Conservation (phyloP, 441 rosid genomes). For the Populus hybrid region DNA sequence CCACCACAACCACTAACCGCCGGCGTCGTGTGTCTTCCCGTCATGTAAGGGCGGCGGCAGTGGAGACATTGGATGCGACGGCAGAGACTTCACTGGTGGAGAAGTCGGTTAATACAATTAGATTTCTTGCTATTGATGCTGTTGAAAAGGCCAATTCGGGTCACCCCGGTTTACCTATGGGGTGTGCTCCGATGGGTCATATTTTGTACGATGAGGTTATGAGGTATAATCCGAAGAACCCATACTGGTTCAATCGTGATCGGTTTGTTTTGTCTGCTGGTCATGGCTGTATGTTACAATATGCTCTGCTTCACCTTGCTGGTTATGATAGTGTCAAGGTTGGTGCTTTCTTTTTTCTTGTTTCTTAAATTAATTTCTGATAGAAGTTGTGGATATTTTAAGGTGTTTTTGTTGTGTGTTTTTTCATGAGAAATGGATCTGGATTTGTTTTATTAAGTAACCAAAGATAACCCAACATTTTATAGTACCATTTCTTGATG, state of each 20-base stretch:
- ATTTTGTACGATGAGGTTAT: slow-evolving; percentile 92
- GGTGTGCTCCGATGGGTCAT: slow-evolving; percentile 98
- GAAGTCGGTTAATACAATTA: slow-evolving; percentile 81
- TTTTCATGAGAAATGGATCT: slow-evolving; percentile 11
- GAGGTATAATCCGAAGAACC: slow-evolving; percentile 96
- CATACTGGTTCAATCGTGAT: slow-evolving; percentile 98
- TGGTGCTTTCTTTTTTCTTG: slow-evolving; percentile 25
- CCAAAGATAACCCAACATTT: neutral
- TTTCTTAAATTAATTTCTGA: neutral
- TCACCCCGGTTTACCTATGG: slow-evolving; percentile 99
- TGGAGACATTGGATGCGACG: slow-evolving; percentile 49
- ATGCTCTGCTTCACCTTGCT: slow-evolving; percentile 95
- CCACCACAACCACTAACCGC: slow-evolving; percentile 21
- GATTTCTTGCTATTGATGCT: slow-evolving; percentile 91
- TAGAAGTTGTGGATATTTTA: neutral
- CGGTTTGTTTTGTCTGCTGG: slow-evolving; percentile 97
- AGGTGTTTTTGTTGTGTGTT: neutral
- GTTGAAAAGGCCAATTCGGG: slow-evolving; percentile 99
- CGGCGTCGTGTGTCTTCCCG: slow-evolving; percentile 22
- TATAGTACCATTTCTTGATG: neutral
- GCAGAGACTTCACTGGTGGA: slow-evolving; percentile 78
- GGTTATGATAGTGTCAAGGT: slow-evolving; percentile 95
- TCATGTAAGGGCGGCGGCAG: slow-evolving; percentile 50
- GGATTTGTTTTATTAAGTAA: neutral
- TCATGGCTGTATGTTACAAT: slow-evolving; percentile 98